These are phyloP conservation scores for Westerdykella ornata DNA, from an alignment of 2,329 filamentous ascomycete species.

Conservation along the genomic window DNA sequence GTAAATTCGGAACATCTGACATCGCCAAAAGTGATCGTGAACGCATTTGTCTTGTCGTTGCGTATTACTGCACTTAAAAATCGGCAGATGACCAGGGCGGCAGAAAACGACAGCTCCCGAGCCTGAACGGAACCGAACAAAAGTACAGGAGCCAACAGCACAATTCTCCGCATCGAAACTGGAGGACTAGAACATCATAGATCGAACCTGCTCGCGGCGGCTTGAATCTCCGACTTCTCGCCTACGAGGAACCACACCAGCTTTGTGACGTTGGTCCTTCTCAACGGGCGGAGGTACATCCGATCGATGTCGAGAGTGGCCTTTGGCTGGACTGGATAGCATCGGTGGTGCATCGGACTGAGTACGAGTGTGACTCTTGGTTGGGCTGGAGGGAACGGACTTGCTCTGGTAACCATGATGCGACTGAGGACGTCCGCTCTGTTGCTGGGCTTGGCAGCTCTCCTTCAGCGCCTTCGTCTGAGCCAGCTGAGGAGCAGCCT, in stretches of 20 bases:
- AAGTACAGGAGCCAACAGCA: too few species aligned
- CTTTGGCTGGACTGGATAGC: background rate
- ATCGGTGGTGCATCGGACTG: background rate
- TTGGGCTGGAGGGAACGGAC: slow-evolving; percentile 24
- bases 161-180: background rate
- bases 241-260: slow-evolving; percentile 7
- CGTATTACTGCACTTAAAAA: too few species aligned
- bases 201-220: slow-evolving; percentile 37
- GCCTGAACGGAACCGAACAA: too few species aligned
- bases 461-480: slow-evolving; percentile 20
- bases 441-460: slow-evolving; percentile 14
- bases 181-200: slow-evolving; percentile 36
- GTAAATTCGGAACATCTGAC: too few species aligned
- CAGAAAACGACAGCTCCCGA: too few species aligned
- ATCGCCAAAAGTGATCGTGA: too few species aligned
- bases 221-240: slow-evolving; percentile 10
- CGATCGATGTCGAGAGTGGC: slow-evolving; percentile 29
- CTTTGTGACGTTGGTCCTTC: slow-evolving; percentile 20
- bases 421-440: slow-evolving; percentile 25
- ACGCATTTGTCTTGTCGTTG: too few species aligned
- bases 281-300: slow-evolving; percentile 30
- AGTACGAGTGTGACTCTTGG: slow-evolving; percentile 12
- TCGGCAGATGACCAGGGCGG: too few species aligned
- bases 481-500: slow-evolving; percentile 16
- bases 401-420: slow-evolving; percentile 22